Conservation (phyloP, 1,284 basidiomycete species). For the Fomes fomentarius region DNA sequence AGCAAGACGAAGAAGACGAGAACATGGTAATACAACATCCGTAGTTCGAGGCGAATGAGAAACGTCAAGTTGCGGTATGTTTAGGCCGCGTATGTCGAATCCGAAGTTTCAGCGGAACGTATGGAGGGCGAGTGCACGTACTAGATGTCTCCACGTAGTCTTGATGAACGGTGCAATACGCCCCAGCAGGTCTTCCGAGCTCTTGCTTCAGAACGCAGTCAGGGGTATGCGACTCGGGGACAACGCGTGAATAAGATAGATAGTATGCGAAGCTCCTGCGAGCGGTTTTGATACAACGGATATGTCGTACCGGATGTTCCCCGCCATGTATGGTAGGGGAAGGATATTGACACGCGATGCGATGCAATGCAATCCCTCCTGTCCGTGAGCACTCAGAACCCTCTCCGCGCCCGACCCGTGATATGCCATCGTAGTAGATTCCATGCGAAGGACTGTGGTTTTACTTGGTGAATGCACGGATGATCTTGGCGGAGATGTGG, state of each 20-base stretch:
- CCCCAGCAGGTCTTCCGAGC: too few species aligned
- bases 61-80: background rate
- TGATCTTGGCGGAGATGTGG: constrained; percentile 95
- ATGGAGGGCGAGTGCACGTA: background rate
- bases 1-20: background rate
- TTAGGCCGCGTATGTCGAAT: background rate
- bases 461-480: constrained; percentile 88
- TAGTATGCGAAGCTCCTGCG: constrained; percentile 23
- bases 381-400: constrained; percentile 12
- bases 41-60: too few species aligned
- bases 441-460: constrained; percentile 4
- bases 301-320: constrained; percentile 21
- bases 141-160: background rate
- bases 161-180: too few species aligned
- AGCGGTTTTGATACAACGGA: constrained; percentile 28
- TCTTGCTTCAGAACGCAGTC: background rate
- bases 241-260: constrained; percentile 22
- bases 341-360: constrained; percentile 10
- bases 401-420: constrained; percentile 5
- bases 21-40: too few species aligned
- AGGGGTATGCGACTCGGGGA: background rate
- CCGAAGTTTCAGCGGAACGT: constrained; percentile 14
- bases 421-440: background rate
- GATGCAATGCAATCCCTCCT: constrained; percentile 12
- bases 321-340: constrained; percentile 5